A percentile compares a stretch with the other conserved stretches of the same genome.
These are phyloP conservation scores for Fusarium subglutinans DNA, from an alignment of 2,329 filamentous ascomycete genomes.

Conservation along the genomic window DNA sequence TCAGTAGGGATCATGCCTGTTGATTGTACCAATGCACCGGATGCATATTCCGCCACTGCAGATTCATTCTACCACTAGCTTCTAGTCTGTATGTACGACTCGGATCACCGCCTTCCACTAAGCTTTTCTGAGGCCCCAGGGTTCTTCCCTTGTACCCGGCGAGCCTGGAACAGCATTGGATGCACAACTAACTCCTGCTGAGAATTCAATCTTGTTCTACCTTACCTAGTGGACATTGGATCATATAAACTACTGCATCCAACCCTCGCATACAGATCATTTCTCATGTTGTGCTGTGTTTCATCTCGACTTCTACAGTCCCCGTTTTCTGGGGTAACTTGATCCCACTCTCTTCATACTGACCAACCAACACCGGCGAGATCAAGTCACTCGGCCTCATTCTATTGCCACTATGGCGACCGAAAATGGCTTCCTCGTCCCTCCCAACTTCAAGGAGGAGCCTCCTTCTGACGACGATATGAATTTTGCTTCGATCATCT, in stretches of 20 bases:
- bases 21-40: neutral
- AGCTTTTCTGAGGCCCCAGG: constrained; percentile 19
- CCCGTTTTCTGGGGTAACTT: neutral
- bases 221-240: neutral
- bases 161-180: constrained; percentile 19
- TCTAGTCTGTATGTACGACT: constrained; percentile 22
- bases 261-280: neutral
- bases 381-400: neutral
- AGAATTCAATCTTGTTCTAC: neutral
- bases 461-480: constrained; percentile 25
- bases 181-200: neutral
- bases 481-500: constrained; percentile 38
- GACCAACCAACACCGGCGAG: neutral
- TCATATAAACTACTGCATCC: constrained; percentile 4
- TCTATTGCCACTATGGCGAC: neutral
- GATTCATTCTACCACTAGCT: constrained; percentile 2
- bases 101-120: constrained; percentile 31
- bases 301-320: neutral
- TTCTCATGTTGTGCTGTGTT: neutral
- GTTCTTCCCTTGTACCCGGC: constrained; percentile 15
- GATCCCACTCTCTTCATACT: neutral
- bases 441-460: constrained; percentile 22
- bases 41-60: constrained; percentile 3
- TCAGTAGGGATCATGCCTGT: constrained; percentile 4
- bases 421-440: constrained; percentile 36